Conservation (phyloP, 1,284 basidiomycete genomes). For the Albatrellus sp. region DNA sequence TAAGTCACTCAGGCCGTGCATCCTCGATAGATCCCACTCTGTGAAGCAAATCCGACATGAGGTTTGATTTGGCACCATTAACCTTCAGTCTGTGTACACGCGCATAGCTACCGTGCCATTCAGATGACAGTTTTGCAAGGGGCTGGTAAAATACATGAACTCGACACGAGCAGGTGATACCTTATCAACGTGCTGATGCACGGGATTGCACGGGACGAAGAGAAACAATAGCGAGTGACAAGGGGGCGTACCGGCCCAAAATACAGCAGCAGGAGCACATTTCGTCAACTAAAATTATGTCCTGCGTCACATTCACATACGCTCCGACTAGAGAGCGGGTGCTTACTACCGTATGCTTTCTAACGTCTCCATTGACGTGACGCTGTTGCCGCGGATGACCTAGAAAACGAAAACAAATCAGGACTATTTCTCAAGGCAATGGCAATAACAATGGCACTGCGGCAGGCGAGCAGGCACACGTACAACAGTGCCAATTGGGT, state of each 20-base stretch:
- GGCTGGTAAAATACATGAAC: background rate
- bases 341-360: conserved; percentile 42
- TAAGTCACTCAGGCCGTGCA: too few relatives aligned
- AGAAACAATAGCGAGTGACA: background rate
- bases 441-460: background rate
- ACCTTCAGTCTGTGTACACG: too few relatives aligned
- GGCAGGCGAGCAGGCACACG: conserved; percentile 21
- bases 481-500: conserved; percentile 83
- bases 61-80: too few relatives aligned
- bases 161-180: background rate
- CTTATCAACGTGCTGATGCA: background rate
- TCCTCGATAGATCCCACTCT: too few relatives aligned
- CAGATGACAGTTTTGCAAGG: background rate
- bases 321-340: too few relatives aligned
- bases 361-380: conserved; percentile 82
- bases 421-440: background rate
- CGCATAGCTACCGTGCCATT: too few relatives aligned
- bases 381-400: conserved; percentile 93
- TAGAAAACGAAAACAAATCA: conserved; percentile 20
- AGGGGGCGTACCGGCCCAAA: background rate
- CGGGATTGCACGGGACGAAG: background rate
- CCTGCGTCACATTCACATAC: background rate
- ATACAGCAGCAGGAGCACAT: background rate
- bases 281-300: background rate
- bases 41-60: too few relatives aligned